Base-by-base conservation (phyloP, 73 alveolate genomes). In the Uronychia setigera region DNA sequence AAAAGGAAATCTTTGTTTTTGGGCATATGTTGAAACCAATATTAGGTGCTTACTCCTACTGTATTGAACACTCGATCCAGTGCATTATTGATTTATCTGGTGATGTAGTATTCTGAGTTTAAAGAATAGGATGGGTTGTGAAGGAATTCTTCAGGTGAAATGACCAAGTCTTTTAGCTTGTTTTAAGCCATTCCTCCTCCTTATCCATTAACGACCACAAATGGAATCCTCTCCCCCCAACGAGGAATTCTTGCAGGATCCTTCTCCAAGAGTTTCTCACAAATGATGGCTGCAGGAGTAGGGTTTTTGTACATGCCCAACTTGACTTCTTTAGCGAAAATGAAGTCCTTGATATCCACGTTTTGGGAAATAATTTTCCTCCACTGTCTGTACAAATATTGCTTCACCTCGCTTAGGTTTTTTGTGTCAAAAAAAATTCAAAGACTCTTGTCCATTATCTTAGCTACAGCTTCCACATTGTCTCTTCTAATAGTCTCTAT, bases 401-500 rank as follows among this genome's bases (percentile, higher is more conserved):
- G 85, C 81, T 95, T 95, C 9, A 97, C 85, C 83, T 87, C 58
- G 33, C 98, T 80, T 25, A 97, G 82, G 82, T 98, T 98, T 86
- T 94, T 94, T 76, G 96, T 86, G 27, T 90, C 97, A 88, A 98
- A 98, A 77, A 98, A 93, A 46, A 96, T 74, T 74, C 93, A 92
- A 1, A 98, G 88, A 81, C 94, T 80, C 83, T 97, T 96, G 85
- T 94, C 98, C 91, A 96, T 93, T 32, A 98, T 92, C 86, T 92
- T 95, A 33, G 94, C 87, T 14, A 94, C 97, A 26, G 96, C 95
- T 79, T 92, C 95, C 60, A 97, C 91, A 25, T 94, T 90, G 79
- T 98, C 99, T 83, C 99, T 94, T 87, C 99, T 91, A 0, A 98
- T 97, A 57, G 96, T 97, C 86, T 97, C 99, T 35, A 97, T 87